Conservation (phyloP, 306 rosid genomes). For the Ziziphus jujuba region DNA sequence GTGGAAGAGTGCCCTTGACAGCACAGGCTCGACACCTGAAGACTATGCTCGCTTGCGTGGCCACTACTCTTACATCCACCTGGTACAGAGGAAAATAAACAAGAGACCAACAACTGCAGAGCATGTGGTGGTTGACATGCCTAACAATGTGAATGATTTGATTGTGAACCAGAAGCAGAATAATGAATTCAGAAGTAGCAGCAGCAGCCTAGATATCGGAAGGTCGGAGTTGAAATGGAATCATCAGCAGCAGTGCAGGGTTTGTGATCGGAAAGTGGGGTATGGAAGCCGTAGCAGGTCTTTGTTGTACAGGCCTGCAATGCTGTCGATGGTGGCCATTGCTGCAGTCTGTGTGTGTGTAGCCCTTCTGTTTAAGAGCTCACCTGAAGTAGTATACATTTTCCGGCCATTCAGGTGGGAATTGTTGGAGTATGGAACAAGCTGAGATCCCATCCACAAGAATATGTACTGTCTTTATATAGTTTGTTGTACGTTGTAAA, state of each 20-base stretch:
- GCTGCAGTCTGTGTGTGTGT: constrained; percentile 90
- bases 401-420: constrained; percentile 90
- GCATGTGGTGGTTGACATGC: constrained; percentile 73
- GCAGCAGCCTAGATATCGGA: constrained; percentile 52
- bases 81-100: constrained; percentile 58
- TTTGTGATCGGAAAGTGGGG: constrained; percentile 49
- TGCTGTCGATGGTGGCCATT: constrained; percentile 83
- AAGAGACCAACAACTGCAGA: constrained; percentile 37
- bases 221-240: constrained; percentile 21
- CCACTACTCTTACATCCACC: constrained; percentile 59
- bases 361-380: constrained; percentile 85
- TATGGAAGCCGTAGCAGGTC: constrained; percentile 42
- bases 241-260: constrained; percentile 32
- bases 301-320: constrained; percentile 67
- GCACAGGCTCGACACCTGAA: constrained; percentile 60
- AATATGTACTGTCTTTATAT: no score
- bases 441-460: constrained; percentile 29
- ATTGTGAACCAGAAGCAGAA: neutral
- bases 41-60: constrained; percentile 68
- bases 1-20: constrained; percentile 69
- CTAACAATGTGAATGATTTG: neutral
- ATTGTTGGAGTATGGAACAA: constrained; percentile 59
- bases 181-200: constrained; percentile 20
- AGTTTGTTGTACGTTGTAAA: neutral
- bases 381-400: constrained; percentile 59